A percentile compares a stretch with the other conserved stretches of the same genome.
phyloP scores from a whole-genome alignment of 75 land plant species.

The Cryptomeria japonica region DNA sequence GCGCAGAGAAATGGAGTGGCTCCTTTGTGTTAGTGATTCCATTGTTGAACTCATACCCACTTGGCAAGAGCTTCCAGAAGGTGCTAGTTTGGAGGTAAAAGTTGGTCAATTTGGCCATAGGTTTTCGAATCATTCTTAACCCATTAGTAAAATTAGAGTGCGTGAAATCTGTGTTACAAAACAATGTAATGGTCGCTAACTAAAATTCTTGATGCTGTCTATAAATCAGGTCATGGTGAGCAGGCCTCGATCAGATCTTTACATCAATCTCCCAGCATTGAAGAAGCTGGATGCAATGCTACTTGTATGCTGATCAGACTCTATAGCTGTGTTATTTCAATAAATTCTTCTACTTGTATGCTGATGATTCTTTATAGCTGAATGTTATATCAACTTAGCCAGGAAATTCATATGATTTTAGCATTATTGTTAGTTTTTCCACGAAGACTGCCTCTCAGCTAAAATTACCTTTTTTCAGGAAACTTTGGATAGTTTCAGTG shows the following conservation, averaged over 20 bases:
- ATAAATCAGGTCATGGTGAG: conserved; percentile 58
- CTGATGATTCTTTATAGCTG: not conserved
- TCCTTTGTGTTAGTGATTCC: conserved; percentile 69
- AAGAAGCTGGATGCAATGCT: conserved; percentile 83
- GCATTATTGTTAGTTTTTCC: not conserved
- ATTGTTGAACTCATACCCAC: conserved; percentile 72
- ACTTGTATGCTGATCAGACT: conserved; percentile 42
- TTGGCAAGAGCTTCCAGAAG: conserved; percentile 74
- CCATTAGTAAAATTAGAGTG: not conserved
- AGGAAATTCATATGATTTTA: not conserved
- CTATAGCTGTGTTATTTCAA: not conserved
- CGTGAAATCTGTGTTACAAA: not conserved
- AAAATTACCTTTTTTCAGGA: conserved; percentile 35
- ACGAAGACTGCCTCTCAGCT: not conserved
- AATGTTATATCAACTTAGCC: not conserved
- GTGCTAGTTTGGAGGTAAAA: conserved; percentile 62
- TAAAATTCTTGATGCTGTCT: not conserved
- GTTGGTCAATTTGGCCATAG: not conserved
- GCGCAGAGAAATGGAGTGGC: conserved; percentile 66
- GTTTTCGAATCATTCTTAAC: not conserved
- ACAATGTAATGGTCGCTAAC: not conserved
- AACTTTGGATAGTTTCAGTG: conserved; percentile 55
- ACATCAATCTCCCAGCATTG: conserved; percentile 77
- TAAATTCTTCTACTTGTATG: conserved; percentile 43
- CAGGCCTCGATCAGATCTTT: conserved; percentile 75